Base-by-base conservation (phyloP, 495 filamentous ascomycete species). In the Astrothelium subdiscretum region DNA sequence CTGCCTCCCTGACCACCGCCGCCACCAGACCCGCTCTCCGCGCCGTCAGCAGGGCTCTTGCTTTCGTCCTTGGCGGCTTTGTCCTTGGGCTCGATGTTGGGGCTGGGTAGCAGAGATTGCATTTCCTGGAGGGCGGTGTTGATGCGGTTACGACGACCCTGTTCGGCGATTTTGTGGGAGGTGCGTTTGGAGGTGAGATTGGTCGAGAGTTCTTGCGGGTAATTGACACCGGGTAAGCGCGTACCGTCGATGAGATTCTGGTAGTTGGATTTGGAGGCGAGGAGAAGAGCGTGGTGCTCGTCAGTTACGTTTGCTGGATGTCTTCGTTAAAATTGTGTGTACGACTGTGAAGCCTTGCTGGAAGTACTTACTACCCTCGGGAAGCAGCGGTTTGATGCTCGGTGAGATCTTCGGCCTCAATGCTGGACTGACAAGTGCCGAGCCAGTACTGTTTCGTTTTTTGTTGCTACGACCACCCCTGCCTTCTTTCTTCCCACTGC, bases 231-330 rank as follows among this genome's bases (percentile, higher is more conserved):
- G 0, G 90, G 90, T 3, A 96, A 84, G 48, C 87, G 84, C 43
- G 87, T 97, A 48, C 94, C 94, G 70, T 97, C 92, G 31, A 98
- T 75, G 60, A 98, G 94, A 69, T 96, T 94, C 71, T 98, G 94
- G 70, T 98, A 98, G 71, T 98, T 98, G 22, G 91, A 96, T 70
- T 97, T 97, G 32, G 88, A 88, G 12, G 92, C 90, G 26, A 98
- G 79, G 52, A 97, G 81, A 27, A 92, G 83, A 18, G 92, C 91
- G 18, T 92, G 89, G 0, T 88, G 83, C 65, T 95, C 80, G 54
- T 83, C 82, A n/a, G 81, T 75, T 44, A 86, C 70, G 42, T 75
- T 77, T 78, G 65, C 57, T 71, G 59, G 2, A 61, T 31, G 43
- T 57, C 20, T 5, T 48, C 12, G 6, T 54, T 26, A 57, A 63